Evolutionary conservation across 139 green algal species (phyloP).

Genomic region (Volvox reticuliferus): DNA sequence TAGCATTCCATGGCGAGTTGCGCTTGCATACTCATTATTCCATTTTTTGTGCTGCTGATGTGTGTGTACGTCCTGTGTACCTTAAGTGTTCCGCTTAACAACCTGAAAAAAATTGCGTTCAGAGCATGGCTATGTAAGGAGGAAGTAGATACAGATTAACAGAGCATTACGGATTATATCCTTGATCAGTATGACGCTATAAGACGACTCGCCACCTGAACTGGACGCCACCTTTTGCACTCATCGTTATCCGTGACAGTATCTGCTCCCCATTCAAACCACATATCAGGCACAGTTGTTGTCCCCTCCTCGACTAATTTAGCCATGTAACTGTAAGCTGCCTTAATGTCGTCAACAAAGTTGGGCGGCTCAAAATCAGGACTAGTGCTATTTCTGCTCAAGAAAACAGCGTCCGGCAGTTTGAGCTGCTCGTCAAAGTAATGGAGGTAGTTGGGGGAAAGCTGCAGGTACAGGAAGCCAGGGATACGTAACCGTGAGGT

Average conservation of each 20-base stretch:
- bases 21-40: constrained; percentile 3
- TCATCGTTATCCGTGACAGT: not conserved
- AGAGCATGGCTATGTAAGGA: no score
- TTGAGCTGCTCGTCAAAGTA: not conserved
- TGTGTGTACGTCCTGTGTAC: not conserved
- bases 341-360: constrained; percentile 20
- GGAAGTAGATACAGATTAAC: no score
- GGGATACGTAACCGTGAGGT: not conserved
- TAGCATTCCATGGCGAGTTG: not conserved
- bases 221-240: not conserved
- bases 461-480: not conserved
- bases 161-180: no score
- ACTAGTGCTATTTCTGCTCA: not conserved
- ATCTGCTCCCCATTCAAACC: constrained; percentile 15
- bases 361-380: constrained; percentile 23
- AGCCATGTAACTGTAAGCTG: not conserved
- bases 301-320: no score
- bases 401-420: not conserved
- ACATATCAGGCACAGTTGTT: not conserved
- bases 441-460: not conserved
- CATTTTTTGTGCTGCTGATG: constrained; percentile 10
- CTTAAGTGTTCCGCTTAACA: constrained; percentile 22
- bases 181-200: not conserved
- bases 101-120: not conserved
- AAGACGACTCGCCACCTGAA: not conserved